These are phyloP conservation scores for Singerocomus rubriflavus DNA, from an alignment of 1,284 basidiomycete genomes.

Conservation along the genomic window DNA sequence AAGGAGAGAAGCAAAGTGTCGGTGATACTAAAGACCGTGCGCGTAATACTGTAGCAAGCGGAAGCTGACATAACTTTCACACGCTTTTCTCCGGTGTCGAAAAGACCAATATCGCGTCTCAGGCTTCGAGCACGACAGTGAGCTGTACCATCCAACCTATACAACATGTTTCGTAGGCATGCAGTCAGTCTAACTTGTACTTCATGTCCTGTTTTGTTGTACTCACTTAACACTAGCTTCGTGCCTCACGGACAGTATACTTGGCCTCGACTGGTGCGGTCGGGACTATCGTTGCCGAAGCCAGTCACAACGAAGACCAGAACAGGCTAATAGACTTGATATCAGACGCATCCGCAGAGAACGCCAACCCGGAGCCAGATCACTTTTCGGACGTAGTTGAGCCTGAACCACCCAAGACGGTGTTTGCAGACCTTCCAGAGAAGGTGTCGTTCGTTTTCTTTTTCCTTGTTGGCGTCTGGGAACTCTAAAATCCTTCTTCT, in stretches of 20 bases:
- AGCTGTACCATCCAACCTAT: background rate
- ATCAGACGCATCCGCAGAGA: constrained; percentile 1
- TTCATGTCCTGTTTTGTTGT: background rate
- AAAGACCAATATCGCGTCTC: background rate
- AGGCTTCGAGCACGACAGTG: background rate
- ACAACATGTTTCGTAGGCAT: constrained; percentile 25
- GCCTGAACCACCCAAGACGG: constrained; percentile 8
- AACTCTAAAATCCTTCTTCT: background rate
- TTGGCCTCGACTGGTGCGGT: constrained; percentile 16
- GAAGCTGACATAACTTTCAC: constrained; percentile 2
- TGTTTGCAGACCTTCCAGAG: constrained; percentile 24
- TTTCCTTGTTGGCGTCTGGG: no score
- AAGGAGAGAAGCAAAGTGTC: no score
- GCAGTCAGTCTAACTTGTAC: constrained; percentile 16
- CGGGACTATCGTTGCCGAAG: constrained; percentile 17
- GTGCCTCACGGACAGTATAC: constrained; percentile 24
- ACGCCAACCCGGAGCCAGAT: background rate
- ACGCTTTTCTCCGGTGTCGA: constrained; percentile 13
- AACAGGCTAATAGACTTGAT: constrained; percentile 1
- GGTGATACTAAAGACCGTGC: no score
- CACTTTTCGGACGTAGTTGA: constrained; percentile 1
- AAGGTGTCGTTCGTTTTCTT: constrained; percentile 17
- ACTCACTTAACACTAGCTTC: constrained; percentile 18
- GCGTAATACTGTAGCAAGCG: no score
- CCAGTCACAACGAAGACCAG: constrained; percentile 2